These are phyloP conservation scores for Setaria italica DNA, from an alignment of 202 grass and related monocot species.

Conservation along the genomic window DNA sequence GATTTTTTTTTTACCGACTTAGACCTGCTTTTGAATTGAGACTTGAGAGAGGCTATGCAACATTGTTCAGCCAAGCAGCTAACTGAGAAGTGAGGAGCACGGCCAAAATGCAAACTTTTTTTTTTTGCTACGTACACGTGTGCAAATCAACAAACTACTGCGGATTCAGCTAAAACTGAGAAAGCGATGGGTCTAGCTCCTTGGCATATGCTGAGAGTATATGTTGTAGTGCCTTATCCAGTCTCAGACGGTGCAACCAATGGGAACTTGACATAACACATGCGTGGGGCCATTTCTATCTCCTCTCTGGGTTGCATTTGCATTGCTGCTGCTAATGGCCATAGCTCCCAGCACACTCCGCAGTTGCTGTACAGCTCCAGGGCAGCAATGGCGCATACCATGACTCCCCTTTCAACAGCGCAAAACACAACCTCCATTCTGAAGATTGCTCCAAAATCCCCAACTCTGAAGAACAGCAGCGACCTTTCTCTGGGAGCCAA, in stretches of 20 bases:
- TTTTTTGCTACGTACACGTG: background rate
- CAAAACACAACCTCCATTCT: conserved; percentile 5
- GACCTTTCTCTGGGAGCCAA: background rate
- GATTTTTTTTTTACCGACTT: no score
- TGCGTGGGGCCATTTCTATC: conserved; percentile 55
- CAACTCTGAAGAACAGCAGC: conserved; percentile 8
- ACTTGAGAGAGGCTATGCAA: background rate
- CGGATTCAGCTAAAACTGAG: background rate
- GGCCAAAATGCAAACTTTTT: background rate
- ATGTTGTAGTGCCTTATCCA: conserved; percentile 60
- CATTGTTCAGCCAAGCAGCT: background rate
- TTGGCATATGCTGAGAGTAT: conserved; percentile 35
- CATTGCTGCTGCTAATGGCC: background rate
- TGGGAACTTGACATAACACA: conserved; percentile 34
- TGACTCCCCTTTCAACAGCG: conserved; percentile 43
- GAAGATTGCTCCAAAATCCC: background rate
- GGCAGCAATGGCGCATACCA: conserved; percentile 49
- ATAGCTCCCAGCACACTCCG: background rate
- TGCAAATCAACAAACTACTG: background rate
- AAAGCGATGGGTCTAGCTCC: background rate
- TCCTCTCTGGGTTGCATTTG: conserved; percentile 2
- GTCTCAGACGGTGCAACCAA: conserved; percentile 47
- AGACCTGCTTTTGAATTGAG: no score
- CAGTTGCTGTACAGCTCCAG: background rate
- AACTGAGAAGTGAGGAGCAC: background rate